Evolutionary conservation across 176 grass and related monocot species (phyloP), one percentile per base, ranked within the genome.

Genomic region (Microstegium vimineum): DNA sequence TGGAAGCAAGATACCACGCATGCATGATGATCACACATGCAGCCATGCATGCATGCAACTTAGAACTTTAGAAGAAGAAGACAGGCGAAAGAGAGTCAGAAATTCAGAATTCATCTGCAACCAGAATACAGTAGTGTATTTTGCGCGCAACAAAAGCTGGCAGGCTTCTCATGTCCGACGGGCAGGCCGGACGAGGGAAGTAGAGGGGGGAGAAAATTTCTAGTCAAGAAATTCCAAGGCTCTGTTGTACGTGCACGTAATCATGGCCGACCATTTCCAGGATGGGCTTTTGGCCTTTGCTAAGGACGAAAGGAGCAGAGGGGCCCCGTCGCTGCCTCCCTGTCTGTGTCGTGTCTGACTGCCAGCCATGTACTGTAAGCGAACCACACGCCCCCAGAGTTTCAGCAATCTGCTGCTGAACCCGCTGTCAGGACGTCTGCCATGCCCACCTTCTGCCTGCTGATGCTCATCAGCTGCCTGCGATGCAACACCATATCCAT

Each of bases 21-120:
- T 88, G 1, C 23, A 84, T 88, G 69, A 88, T 84, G 75, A 37
- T 66, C 80, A 11, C 86, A 79, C 75, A 83, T 66, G 67, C 67
- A 54, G 20, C 1, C 6, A 4, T 18, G 7, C 16, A 6, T 52
- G 18, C 20, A 41, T 25, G 18, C 10, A 40, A 69, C 10, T 14
- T 69, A 54, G 52, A 37, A 26, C n/a, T n/a, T n/a, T n/a, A n/a
- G 30, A 11, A 37, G 3, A 45, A 6, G 5, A 26, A 73, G 36
- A n/a, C 7, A n/a, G 51, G 51, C 20, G 51, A 56, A 56, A 54
- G 20, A 20, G 25, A 23, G 26, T 22, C 10, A 10, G 40, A 31
- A 79, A 32, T 80, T 32, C 5, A 15, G 31, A 4, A 5, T 35
- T 12, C 72, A n/a, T 54, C 18, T 54, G 51, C 51, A 82, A 70